Conservation (phyloP, 2,329 filamentous ascomycete genomes). For the Aspergillus udagawae region DNA sequence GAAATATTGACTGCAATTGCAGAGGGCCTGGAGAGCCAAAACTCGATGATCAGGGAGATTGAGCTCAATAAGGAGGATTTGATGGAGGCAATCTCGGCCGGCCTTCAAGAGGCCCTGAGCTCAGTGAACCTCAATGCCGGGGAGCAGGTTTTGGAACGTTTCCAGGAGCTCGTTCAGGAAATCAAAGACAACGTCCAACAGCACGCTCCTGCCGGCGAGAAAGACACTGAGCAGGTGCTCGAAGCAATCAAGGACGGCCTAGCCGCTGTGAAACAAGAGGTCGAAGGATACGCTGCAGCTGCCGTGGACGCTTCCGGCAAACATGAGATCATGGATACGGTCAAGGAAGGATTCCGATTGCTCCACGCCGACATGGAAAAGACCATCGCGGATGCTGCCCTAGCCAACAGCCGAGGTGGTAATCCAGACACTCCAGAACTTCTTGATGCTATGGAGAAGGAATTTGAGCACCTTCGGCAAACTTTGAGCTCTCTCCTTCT, state of each 20-base stretch:
- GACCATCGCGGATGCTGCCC: slow-evolving; percentile 44
- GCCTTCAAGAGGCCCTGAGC: slow-evolving; percentile 51
- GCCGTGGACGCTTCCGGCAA: slow-evolving; percentile 66
- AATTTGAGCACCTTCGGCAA: slow-evolving; percentile 77
- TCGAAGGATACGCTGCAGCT: slow-evolving; percentile 76
- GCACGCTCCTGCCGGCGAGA: slow-evolving; percentile 72
- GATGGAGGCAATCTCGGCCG: slow-evolving; percentile 56
- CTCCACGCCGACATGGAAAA: slow-evolving; percentile 57
- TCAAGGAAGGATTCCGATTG: slow-evolving; percentile 59
- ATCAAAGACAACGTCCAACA: slow-evolving; percentile 69
- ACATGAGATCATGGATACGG: slow-evolving; percentile 71
- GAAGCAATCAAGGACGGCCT: slow-evolving; percentile 85
- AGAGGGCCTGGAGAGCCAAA: slow-evolving; percentile 52
- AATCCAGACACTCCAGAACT: slow-evolving; percentile 61
- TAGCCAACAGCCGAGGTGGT: slow-evolving; percentile 26
- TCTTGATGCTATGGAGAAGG: slow-evolving; percentile 71
- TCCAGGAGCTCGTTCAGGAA: slow-evolving; percentile 56
- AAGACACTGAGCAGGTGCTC: slow-evolving; percentile 82
- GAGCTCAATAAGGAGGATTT: slow-evolving; percentile 51
- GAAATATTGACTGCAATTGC: slow-evolving; percentile 56
- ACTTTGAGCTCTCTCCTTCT: slow-evolving; percentile 68
- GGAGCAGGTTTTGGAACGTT: slow-evolving; percentile 56
- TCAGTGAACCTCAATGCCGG: slow-evolving; percentile 50
- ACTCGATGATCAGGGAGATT: slow-evolving; percentile 55
- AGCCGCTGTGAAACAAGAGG: slow-evolving; percentile 72